Percentiles rank a stretch among this genome's conserved stretches.
Evolutionary conservation across 805 yeast genomes (phyloP).

Genomic region (Starmerella kuoi): DNA sequence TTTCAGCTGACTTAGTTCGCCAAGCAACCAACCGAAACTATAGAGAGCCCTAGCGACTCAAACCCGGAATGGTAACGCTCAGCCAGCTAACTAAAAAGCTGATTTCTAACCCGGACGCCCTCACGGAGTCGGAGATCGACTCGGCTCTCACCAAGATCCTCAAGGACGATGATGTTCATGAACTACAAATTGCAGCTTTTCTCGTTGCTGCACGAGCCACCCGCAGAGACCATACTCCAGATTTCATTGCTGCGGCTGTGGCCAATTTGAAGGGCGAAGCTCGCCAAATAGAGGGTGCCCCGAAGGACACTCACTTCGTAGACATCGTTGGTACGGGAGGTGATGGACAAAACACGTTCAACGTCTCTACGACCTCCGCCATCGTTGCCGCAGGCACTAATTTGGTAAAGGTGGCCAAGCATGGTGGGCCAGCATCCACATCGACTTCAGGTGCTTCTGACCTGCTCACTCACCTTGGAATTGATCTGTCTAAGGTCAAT

Average conservation of each 20-base stretch:
- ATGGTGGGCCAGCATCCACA: constrained; percentile 95
- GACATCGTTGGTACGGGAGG: constrained; percentile 99
- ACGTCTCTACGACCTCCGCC: constrained; percentile 89
- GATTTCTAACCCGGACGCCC: constrained; percentile 44
- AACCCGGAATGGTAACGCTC: constrained; percentile 1
- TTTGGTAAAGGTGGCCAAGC: constrained; percentile 68
- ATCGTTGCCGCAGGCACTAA: constrained; percentile 83
- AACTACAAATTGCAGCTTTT: constrained; percentile 64
- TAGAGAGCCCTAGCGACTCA: too few species aligned
- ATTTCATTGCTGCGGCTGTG: constrained; percentile 77
- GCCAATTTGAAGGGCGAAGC: constrained; percentile 49
- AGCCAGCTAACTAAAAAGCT: constrained; percentile 42
- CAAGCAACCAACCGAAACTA: too few species aligned
- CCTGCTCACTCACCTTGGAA: constrained; percentile 65
- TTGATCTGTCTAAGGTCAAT: constrained; percentile 62
- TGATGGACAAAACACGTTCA: constrained; percentile 94
- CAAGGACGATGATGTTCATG: constrained; percentile 40
- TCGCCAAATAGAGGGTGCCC: constrained; percentile 18
- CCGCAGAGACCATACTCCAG: constrained; percentile 70
- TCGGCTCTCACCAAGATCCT: constrained; percentile 40
- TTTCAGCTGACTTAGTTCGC: too few species aligned
- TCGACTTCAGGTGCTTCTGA: constrained; percentile 93
- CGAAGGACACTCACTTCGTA: constrained; percentile 38
- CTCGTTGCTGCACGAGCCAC: constrained; percentile 61
- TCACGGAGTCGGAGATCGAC: constrained; percentile 53